Evolutionary conservation across 2,329 filamentous ascomycete species (phyloP), one percentile per base, ranked within the genome.

Genomic region (Rhexocercosporidium sp.): DNA sequence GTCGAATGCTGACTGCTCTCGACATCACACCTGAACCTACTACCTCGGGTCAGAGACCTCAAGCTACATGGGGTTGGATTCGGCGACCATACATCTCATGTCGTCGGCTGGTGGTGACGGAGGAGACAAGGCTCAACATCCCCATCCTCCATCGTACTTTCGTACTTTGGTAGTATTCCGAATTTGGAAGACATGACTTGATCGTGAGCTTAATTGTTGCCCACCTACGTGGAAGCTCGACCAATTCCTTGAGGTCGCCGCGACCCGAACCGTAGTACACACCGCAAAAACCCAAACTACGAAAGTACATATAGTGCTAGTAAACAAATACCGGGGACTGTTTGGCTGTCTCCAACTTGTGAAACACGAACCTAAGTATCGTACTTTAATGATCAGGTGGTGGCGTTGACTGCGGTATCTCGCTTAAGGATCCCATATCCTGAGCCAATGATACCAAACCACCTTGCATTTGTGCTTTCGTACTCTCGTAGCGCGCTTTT

Each of bases 161-260:
- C 37, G 56, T 59, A 59, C 56, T 59, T 59, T 59, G 37, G 56
- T 59, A 59, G 56, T 44, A 20, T 18, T 29, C 27, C 3, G 22
- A 59, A n/a, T 46, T 4, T 25, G n/a, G 56, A n/a, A 22, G 16
- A 44, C 6, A 22, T 7, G 29, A 16, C 7, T n/a, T 41, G 12
- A 44, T 29, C 14, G n/a, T 29, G 16, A 20, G n/a, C 41, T 18
- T 20, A 44, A 37, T 37, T 37, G 5, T 39, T 11, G n/a, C n/a
- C 16, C 54, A 59, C 54, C 6, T 59, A 39, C 54, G 16, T 22
- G 54, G 20, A 41, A 39, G 31, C 37, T 22, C 5, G 22, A 44
- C n/a, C 41, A 44, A 2, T 37, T 37, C 2, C 8, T 37, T 37
- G 34, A 37, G 34, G 8, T 11, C 3, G 31, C 31, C 8, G 12